phyloP scores from a whole-genome alignment of 2,329 filamentous ascomycete genomes.

The Didymellaceae sp. region DNA sequence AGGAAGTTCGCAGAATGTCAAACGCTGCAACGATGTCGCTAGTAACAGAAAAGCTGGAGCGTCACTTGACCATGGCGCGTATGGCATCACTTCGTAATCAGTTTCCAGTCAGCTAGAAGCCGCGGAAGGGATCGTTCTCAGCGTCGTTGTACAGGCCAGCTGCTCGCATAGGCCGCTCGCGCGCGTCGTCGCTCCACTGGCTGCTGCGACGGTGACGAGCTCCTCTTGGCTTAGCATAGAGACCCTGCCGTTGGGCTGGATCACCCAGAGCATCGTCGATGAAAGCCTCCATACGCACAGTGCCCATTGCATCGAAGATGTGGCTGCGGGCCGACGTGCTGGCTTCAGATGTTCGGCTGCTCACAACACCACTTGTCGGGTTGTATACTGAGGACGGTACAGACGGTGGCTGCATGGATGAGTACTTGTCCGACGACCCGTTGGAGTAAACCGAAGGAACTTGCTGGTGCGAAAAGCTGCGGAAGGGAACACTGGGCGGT shows the following conservation, averaged over 20 bases:
- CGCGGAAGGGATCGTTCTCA: constrained; percentile 47
- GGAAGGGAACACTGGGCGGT: constrained; percentile 71
- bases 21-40: too few species aligned
- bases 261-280: constrained; percentile 63
- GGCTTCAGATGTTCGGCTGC: constrained; percentile 59
- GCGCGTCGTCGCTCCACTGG: constrained; percentile 47
- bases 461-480: constrained; percentile 71
- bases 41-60: too few species aligned
- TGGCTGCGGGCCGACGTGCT: constrained; percentile 58
- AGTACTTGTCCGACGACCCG: constrained; percentile 48
- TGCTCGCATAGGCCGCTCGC: constrained; percentile 34
- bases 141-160: constrained; percentile 45
- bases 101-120: constrained; percentile 35
- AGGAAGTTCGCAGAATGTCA: background rate
- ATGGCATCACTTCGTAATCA: constrained; percentile 1
- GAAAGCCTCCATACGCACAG: constrained; percentile 96
- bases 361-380: constrained; percentile 50
- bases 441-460: constrained; percentile 50
- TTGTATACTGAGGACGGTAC: constrained; percentile 51
- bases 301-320: constrained; percentile 87
- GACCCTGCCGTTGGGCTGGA: constrained; percentile 18
- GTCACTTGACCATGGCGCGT: constrained; percentile 2
- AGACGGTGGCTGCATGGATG: constrained; percentile 40
- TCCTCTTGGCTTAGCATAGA: constrained; percentile 28
- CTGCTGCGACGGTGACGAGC: constrained; percentile 42